These are phyloP conservation scores for Aspergillus asperescens DNA, from an alignment of 495 filamentous ascomycete species.

Conservation along the genomic window DNA sequence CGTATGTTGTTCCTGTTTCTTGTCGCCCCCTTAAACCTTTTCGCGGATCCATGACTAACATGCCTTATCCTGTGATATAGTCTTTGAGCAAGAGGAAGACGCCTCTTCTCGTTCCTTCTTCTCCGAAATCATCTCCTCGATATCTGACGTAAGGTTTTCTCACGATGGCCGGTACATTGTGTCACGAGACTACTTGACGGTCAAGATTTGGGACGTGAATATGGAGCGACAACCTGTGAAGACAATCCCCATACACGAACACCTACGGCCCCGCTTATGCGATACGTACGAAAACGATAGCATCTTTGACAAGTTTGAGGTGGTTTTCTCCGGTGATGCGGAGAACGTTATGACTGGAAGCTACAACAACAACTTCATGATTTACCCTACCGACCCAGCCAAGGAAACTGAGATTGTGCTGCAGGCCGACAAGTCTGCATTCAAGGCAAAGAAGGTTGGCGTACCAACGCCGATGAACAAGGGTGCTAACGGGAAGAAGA, in stretches of 20 bases:
- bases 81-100: conserved; percentile 98
- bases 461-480: conserved; percentile 97
- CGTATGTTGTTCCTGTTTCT: conserved; percentile 52
- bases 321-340: conserved; percentile 95
- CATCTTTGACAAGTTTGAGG: conserved; percentile 99
- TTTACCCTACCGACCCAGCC: conserved; percentile 91
- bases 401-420: conserved; percentile 96
- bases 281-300: conserved; percentile 99
- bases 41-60: conserved; percentile 10
- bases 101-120: conserved; percentile 99
- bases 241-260: conserved; percentile 98
- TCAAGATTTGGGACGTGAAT: conserved; percentile 99
- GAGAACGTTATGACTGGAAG: conserved; percentile 99
- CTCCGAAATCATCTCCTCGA: conserved; percentile 98
- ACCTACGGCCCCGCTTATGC: conserved; percentile 88
- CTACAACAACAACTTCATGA: conserved; percentile 99
- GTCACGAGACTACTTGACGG: conserved; percentile 94
- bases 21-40: background rate
- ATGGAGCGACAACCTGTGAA: conserved; percentile 97
- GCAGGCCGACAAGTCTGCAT: conserved; percentile 96
- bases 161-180: conserved; percentile 95
- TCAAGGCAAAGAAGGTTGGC: conserved; percentile 99
- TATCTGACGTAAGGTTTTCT: conserved; percentile 97
- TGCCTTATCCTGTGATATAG: conserved; percentile 44
- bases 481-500: conserved; percentile 69